Conservation (phyloP, 73 alveolate genomes). For the Blepharisma stoltei region DNA sequence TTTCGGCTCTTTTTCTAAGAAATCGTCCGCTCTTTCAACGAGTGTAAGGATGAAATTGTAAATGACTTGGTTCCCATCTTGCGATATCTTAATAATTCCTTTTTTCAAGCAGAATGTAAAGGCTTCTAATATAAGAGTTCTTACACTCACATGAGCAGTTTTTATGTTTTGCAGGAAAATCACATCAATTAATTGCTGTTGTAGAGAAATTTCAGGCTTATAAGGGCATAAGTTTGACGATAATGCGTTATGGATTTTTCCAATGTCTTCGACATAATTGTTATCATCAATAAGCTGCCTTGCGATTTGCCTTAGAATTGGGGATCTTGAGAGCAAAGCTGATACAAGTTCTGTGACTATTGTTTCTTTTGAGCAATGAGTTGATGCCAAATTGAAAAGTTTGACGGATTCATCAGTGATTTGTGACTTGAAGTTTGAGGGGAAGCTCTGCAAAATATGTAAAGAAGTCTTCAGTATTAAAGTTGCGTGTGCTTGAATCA, state of each 20-base stretch:
- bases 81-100: neutral
- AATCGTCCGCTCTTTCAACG: neutral
- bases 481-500: neutral
- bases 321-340: neutral
- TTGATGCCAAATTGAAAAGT: neutral
- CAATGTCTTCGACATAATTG: neutral
- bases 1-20: neutral
- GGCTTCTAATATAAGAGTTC: conserved; percentile 5
- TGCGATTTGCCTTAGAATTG: neutral
- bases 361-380: neutral
- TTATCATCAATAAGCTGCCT: conserved; percentile 15
- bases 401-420: neutral
- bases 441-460: neutral
- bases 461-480: conserved; percentile 4
- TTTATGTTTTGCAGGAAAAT: neutral
- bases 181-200: neutral
- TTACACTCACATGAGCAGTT: neutral
- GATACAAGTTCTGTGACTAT: neutral
- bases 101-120: conserved; percentile 1
- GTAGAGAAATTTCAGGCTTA: neutral
- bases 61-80: neutral
- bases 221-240: no score
- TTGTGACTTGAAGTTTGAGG: conserved; percentile 10
- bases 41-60: neutral
- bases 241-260: no score